A percentile compares a stretch with the other conserved stretches of the same genome.
These are phyloP conservation scores for Eutrema heterophyllum DNA, from an alignment of 345 rosid species.

Conservation along the genomic window DNA sequence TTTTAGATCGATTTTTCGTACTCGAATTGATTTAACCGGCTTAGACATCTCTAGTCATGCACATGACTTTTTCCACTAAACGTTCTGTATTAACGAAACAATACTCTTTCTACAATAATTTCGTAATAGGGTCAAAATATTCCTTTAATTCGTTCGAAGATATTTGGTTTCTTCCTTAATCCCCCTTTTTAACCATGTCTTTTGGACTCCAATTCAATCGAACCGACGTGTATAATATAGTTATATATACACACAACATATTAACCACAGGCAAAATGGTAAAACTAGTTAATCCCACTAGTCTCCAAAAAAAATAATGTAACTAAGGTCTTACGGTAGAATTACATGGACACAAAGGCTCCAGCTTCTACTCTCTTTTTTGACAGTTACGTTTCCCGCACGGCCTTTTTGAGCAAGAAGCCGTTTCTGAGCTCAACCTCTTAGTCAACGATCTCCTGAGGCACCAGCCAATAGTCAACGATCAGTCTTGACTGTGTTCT, in stretches of 20 bases:
- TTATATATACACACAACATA: neutral
- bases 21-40: neutral
- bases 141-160: neutral
- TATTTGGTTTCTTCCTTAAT: too few species aligned
- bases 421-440: conserved; percentile 1
- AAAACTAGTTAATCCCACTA: conserved; percentile 8
- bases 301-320: neutral
- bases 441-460: conserved; percentile 10
- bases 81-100: neutral
- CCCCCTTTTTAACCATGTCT: neutral
- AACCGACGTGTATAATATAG: neutral
- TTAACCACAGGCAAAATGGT: neutral
- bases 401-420: conserved; percentile 5
- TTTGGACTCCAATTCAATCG: neutral
- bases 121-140: neutral
- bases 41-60: neutral
- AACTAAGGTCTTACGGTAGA: conserved; percentile 14
- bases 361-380: conserved; percentile 13
- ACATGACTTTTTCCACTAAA: neutral
- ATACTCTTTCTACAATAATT: neutral
- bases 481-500: neutral
- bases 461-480: conserved; percentile 19
- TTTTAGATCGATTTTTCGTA: neutral
- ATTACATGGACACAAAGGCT: conserved; percentile 10
- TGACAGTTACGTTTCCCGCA: conserved; percentile 3